Base-by-base conservation (phyloP, 2,329 filamentous ascomycete species). In the Fusarium multiceps region DNA sequence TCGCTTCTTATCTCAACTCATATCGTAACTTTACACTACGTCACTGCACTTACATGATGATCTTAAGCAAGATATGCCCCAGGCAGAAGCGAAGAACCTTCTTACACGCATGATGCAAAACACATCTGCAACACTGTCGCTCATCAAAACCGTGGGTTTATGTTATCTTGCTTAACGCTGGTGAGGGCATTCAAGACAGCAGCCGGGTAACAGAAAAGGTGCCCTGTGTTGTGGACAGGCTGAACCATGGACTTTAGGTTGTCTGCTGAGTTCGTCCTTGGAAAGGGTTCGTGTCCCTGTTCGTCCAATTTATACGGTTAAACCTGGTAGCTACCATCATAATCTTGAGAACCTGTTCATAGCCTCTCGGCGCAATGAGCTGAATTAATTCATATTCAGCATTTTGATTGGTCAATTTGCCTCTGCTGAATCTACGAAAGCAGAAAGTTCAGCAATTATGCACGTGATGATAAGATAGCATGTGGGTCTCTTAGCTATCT, bases 281-380 rank as follows among this genome's bases (percentile, higher is more conserved):
- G 66, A 51, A 69, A 60, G 51, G 12, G 60, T 62, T 69, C 51
- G 55, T 69, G 66, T 69, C 66, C 47, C 66, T 63, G 61, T 69
- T 66, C 66, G 61, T 69, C 11, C 2, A 28, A 28, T 28, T 12
- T 28, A 28, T 2, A 28, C 2, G 27, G 10, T 28, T 28, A 13
- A 28, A 28, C 28, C 28, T 28, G 11, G 28, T 5, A 28, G 27
- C 28, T 28, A 40, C 18, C 4, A 23, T 63, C 59, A 45, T 55
- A 47, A n/a, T 25, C n/a, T 23, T 23, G 21, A 37, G 34, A 11
- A n/a, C 18, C 34, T n/a, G 6, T 37, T 37, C 34, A 37, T 37
- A n/a, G 11, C 34, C 18, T 37, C 10, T n/a, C 34, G 10, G 18
- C 18, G 34, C 34, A 2, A 34, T 34, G 16, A 10, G 7, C 13